phyloP scores from a whole-genome alignment of 2,329 filamentous ascomycete species.

The Microcera coccophila region DNA sequence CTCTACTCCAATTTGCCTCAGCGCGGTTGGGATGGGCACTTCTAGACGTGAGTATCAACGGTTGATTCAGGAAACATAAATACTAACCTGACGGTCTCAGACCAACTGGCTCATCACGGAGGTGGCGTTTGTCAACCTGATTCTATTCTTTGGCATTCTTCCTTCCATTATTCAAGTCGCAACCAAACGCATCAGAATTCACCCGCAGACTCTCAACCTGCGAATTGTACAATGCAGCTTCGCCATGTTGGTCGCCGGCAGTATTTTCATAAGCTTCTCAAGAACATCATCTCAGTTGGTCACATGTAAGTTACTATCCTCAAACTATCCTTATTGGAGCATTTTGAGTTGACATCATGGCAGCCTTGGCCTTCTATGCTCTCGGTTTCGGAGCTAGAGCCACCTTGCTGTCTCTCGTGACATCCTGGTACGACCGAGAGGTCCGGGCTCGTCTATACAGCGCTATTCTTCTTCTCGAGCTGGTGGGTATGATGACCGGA shows the following conservation, averaged over 20 bases:
- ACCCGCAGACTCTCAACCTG: not conserved
- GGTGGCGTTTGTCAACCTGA: not conserved
- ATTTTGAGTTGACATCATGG: no score
- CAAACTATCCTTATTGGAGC: no score
- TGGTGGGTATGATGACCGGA: not conserved
- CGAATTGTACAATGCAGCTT: not conserved
- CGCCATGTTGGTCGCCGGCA: not conserved
- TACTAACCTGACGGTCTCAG: not conserved
- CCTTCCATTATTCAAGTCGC: not conserved
- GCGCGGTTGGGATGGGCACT: not conserved
- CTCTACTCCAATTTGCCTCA: not conserved
- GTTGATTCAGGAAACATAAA: not conserved
- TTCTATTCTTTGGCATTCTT: not conserved
- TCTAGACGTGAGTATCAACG: not conserved
- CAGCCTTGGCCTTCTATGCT: not conserved
- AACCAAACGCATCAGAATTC: not conserved
- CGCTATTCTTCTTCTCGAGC: not conserved
- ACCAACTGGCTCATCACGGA: not conserved
- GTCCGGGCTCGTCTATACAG: not conserved
- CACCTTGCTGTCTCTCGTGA: not conserved
- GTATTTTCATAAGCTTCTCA: not conserved
- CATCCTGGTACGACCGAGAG: not conserved
- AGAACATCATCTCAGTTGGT: not conserved
- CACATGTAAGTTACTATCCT: not conserved
- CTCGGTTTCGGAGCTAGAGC: not conserved